These are phyloP conservation scores for Hyaloraphidium curvatum DNA, from an alignment of 192 early-diverging fungal species.

Conservation along the genomic window DNA sequence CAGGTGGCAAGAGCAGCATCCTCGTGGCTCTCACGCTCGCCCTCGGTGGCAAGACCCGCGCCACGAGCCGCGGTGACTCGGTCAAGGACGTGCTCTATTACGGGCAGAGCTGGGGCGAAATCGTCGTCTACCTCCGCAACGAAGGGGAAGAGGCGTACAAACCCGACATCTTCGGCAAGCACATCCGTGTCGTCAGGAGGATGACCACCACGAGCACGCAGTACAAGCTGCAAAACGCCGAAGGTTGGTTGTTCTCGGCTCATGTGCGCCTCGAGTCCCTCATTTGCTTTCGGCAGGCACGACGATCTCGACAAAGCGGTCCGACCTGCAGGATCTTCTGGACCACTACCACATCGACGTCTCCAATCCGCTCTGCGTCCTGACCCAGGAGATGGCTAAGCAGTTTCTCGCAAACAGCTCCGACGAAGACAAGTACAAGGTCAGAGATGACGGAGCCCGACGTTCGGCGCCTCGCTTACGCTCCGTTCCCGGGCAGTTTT, in stretches of 20 bases:
- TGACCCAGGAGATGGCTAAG: conserved; percentile 82
- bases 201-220: no score
- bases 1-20: conserved; percentile 89
- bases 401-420: conserved; percentile 70
- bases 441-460: no score
- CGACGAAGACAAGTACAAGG: conserved; percentile 76
- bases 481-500: no score
- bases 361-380: conserved; percentile 81
- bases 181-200: no score
- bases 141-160: no score
- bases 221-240: no score
- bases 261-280: no score
- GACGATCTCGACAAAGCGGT: conserved; percentile 51
- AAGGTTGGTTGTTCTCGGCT: no score
- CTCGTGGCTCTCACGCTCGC: conserved; percentile 75
- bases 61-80: conserved; percentile 66
- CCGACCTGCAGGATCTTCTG: conserved; percentile 61
- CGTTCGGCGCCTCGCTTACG: no score
- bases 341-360: conserved; percentile 84
- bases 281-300: conserved; percentile 11
- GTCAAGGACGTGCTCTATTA: conserved; percentile 66
- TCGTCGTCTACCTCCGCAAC: no score
- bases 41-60: conserved; percentile 74
- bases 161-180: no score
- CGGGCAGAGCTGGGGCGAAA: no score